Percentiles rank a stretch among this genome's conserved stretches.
These are phyloP conservation scores for Hymenoscyphus salicellus DNA, from an alignment of 2,329 filamentous ascomycete genomes.

Conservation along the genomic window DNA sequence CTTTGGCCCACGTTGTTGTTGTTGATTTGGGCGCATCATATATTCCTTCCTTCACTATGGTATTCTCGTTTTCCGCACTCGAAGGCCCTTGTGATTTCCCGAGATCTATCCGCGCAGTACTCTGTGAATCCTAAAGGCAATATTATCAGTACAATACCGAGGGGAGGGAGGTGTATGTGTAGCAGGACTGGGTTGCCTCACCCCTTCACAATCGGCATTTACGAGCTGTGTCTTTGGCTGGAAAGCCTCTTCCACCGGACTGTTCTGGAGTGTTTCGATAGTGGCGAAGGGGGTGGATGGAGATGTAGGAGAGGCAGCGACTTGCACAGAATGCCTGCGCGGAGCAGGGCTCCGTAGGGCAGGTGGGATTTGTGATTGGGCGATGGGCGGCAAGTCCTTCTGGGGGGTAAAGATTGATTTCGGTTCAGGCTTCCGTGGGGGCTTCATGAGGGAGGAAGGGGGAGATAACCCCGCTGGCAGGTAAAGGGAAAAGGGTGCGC, in stretches of 20 bases:
- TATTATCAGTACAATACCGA: background rate
- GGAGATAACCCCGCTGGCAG: background rate
- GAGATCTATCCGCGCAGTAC: background rate
- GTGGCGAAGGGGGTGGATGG: background rate
- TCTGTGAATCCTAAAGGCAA: background rate
- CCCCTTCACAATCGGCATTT: background rate
- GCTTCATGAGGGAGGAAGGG: background rate
- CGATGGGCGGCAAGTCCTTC: constrained; percentile 15
- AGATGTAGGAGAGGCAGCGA: background rate
- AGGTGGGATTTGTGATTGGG: constrained; percentile 7
- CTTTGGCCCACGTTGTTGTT: background rate
- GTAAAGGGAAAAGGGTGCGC: background rate
- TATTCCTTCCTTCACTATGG: background rate
- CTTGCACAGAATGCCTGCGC: background rate
- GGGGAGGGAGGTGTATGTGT: too few species aligned
- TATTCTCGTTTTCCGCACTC: background rate
- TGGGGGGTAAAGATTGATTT: constrained; percentile 28
- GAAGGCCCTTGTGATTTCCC: background rate
- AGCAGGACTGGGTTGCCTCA: background rate
- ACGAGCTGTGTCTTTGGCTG: background rate
- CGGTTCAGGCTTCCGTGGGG: constrained; percentile 22
- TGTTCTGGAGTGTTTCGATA: background rate
- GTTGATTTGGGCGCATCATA: background rate
- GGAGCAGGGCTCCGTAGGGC: constrained; percentile 7
- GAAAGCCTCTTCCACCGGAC: background rate